Evolutionary conservation across 257 asterid genomes (phyloP), one percentile per base, ranked within the genome.

Genomic region (Linaria vulgaris): DNA sequence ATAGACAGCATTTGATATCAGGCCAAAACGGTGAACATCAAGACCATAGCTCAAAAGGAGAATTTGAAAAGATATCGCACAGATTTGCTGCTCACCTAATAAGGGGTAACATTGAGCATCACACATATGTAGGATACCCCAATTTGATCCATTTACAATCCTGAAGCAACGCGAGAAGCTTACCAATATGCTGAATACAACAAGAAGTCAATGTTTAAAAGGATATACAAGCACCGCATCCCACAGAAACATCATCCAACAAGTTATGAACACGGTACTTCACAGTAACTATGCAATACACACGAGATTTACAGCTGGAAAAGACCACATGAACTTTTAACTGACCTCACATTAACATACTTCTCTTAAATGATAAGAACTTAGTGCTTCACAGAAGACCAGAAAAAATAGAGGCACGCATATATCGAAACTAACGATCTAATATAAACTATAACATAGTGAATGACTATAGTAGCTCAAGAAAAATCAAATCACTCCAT

Each of bases 101-200:
- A 43, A 46, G 46, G 67, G 60, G 61, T 24, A 53, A 41, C 47
- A 51, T 41, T 34, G 51, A 39, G 22, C 22, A 20, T 22, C 67
- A 68, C 39, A 24, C 9, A 5, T 10, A 15, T 20, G 61, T 39
- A 16, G 27, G 45, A 69, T 11, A 45, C 34, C 23, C 54, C 31
- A 49, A 54, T 56, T 52, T 12, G 56, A 70, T 57, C 21, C 63
- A n/a, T 69, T 69, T 31, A 65, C 34, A 41, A 14, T 56, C 47
- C 58, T 53, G 72, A 47, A 46, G 56, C 64, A 41, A 34, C 21
- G 15, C 4, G 38, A 69, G 6, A 56, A 44, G 31, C 48, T 41
- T 38, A 41, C 45, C 58, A 69, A 60, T 11, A 27, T 61, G 22
- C 51, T 22, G 0, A 19, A 5, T 6, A 24, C 27, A 53, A 27